phyloP scores from a whole-genome alignment of 1,284 basidiomycete genomes.

The Naganishia cerealis region DNA sequence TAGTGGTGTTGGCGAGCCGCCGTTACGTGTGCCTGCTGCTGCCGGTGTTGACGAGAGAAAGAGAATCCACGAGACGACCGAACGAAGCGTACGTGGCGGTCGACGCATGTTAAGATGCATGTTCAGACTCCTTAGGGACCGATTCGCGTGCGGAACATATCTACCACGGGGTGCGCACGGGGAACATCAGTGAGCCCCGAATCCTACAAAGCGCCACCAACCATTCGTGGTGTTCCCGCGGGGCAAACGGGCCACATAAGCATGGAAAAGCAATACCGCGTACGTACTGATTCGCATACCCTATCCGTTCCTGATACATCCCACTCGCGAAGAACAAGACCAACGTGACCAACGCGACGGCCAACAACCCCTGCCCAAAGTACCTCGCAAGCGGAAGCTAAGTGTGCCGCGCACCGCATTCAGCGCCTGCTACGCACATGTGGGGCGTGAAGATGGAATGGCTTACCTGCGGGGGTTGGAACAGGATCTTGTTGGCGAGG shows the following conservation, averaged over 20 bases:
- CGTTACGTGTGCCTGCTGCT: constrained; percentile 39
- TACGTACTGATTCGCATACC: constrained; percentile 86
- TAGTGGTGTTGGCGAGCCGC: constrained; percentile 43
- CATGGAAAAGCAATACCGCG: constrained; percentile 29
- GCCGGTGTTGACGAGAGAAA: constrained; percentile 44
- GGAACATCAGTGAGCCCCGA: background rate
- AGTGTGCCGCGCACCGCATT: background rate
- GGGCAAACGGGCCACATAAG: constrained; percentile 25
- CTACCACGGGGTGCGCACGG: constrained; percentile 59
- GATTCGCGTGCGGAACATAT: constrained; percentile 95
- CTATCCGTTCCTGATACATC: constrained; percentile 93
- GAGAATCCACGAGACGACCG: constrained; percentile 13
- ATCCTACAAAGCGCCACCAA: background rate
- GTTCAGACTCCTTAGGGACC: constrained; percentile 85
- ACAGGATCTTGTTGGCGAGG: constrained; percentile 57
- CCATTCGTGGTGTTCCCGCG: background rate
- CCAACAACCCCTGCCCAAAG: constrained; percentile 70
- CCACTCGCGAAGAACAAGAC: constrained; percentile 95
- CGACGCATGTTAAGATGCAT: constrained; percentile 84
- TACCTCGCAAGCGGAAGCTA: constrained; percentile 60
- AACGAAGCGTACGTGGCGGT: constrained; percentile 16
- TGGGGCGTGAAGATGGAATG: background rate
- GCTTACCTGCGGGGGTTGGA: constrained; percentile 32
- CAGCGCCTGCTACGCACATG: too few relatives aligned
- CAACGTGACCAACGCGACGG: constrained; percentile 83